Base-by-base conservation (phyloP, 352 stramenopile genomes). In the Thraustochytrium sp. region DNA sequence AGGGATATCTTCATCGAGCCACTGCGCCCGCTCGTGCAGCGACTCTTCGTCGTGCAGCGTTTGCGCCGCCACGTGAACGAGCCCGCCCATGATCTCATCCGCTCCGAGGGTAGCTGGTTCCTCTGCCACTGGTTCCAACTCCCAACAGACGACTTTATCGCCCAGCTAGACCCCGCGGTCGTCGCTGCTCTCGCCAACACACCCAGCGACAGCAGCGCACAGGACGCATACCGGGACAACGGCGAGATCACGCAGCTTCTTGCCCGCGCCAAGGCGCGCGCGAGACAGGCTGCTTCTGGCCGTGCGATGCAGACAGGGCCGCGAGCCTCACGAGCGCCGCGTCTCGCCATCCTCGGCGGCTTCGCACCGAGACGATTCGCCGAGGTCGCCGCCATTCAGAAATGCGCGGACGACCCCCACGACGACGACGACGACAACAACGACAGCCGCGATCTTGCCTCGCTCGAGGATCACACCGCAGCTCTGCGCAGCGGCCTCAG, bases 31-130 rank as follows among this genome's bases (percentile, higher is more conserved):
- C 34, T 73, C 23, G 72, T 82, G 2, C 53, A 55, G 9, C 8
- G 42, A 31, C 63, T 82, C 5, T 82, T 82, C 2, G 29, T 76
- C 3, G 56, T 38, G 54, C 13, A 34, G 4, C 16, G 49, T 1
- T 9, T 13, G 29, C 13, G 9, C 16, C 16, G 26, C 13, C 42
- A 11, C 16, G 21, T 13, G 9, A 82, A 82, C 29, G 51, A 51
- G 3, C n/a, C 78, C 13, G 8, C 51, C 37, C 74, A 21, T 31
- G 26, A 56, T 18, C 8, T 61, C 18, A 11, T 82, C 18, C 37
- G n/a, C 40, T 23, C 48, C 18, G 74, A 82, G 36, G 74, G 18
- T 53, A 82, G 74, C 74, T 51, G 74, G 51, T 82, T 82, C 51
- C 23, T 82, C 2, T 82, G 74, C 38, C 11, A 54, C 18, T 82